Base-by-base conservation (phyloP, 768 basidiomycete genomes). In the Boletus reticulatus region DNA sequence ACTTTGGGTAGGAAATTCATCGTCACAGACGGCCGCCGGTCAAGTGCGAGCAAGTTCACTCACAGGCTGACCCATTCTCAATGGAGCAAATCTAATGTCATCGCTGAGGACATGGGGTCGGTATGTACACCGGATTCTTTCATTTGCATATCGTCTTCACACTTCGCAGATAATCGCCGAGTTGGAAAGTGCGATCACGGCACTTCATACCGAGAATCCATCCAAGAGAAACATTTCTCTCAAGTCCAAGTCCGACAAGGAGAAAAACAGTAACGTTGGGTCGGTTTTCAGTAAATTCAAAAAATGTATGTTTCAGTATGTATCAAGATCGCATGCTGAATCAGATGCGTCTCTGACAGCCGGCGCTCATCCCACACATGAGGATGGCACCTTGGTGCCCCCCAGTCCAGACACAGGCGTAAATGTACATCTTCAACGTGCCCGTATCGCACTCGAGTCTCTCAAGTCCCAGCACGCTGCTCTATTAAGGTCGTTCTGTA, bases 91-190 rank as follows among this genome's bases (percentile, higher is more conserved):
- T 78, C 82, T 8, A 78, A 75, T 16, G 58, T 68, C 27, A 72
- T 87, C 51, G 74, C 83, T 17, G 87, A 90, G 46, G 86, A 88
- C 63, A 88, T 92, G 78, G 80, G 79, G 31, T 67, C 62, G 56
- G 89, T 90, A 65, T 56, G 81, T 77, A 14, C 53, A 16, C 39
- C 56, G 27, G 52, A 2, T 10, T 27, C 42, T 45, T 50, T 55
- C 45, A 20, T 27, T 24, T 36, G 45, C 46, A 32, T 53, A 31
- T 43, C 34, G 52, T 41, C 29, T 45, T 60, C 36, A 54, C 22
- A 8, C 22, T 47, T 24, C 43, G 6, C 52, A 91, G 89, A 79
- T 79, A 3, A 78, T 90, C 50, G 64, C 73, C 32, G 80, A 84
- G 52, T 72, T 91, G 3, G 86, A 92, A 61, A 73, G 70, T 27